Evolutionary conservation across 208 protist species (phyloP), one percentile per base, ranked within the genome.

Genomic region (Trypanosoma melophagium): DNA sequence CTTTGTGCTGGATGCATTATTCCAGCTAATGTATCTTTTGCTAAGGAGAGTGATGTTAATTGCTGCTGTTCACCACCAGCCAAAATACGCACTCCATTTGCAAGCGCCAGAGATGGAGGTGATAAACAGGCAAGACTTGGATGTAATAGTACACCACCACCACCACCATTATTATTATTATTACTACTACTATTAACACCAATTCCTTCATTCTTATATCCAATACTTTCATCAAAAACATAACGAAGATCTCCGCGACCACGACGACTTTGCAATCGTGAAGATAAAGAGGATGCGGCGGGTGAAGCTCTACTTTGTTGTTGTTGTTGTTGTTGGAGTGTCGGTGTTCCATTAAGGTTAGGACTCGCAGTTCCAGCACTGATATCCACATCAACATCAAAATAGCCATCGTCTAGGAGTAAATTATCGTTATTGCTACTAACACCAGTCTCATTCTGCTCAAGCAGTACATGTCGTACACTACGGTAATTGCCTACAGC

Each of bases 401-500:
- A 31, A 45, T 9, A 21, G 5, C 1, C 19, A 19, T 40, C 19
- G 19, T 45, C 13, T 47, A 17, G 5, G 1, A 35, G 5, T 35
- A 35, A 17, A 10, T 14, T 44, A 2, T 40, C 16, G 35, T 45
- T 24, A 38, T 25, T 60, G 8, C 47, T 17, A 40, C 7, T 3
- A 28, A 0, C 9, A 21, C 17, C 45, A 4, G 19, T 40, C 0
- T 64, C 44, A 13, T 45, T 14, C 7, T 60, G 13, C 42, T 60
- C 53, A 17, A 60, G 52, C 13, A 60, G 40, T 77, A 79, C 24
- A 79, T 82, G 25, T 70, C 72, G 52, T 80, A 95, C 63, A 42
- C 76, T 88, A 45, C 82, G 60, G 75, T 90, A 95, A 64, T 95
- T 95, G 38, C 89, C 89, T 3, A 91, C 81, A 5, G 83, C 77